Evolutionary conservation across 805 yeast species (phyloP), one percentile per base, ranked within the genome.

Genomic region (Saccharomycopsis microspora): DNA sequence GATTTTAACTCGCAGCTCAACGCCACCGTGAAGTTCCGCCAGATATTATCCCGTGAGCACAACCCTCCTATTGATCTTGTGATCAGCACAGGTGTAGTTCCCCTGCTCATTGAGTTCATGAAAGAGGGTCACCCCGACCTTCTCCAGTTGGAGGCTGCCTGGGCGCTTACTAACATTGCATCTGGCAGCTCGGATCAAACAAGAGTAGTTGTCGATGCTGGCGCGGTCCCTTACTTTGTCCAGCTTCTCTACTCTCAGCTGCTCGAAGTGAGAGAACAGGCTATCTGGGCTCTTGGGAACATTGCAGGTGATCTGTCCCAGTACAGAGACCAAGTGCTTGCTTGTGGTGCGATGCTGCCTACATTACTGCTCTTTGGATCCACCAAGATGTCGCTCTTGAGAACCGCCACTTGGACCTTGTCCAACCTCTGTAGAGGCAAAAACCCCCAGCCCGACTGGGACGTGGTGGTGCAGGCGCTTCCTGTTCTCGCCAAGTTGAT

Each of bases 101-200:
- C 97, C 50, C 80, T 81, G 46, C 76, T 93, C 63, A 96, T 93
- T 47, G 80, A 76, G 57, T 87, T 89, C 58, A 83, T 93, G 88
- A 69, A 71, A 51, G 72, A 75, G 50, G 71, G 76, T 46, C 88
- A 85, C 56, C 85, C 89, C 3, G 88, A 85, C 59, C 78, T 85
- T 73, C 74, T 93, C 58, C 97, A 90, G 68, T 77, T 93, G 58
- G 98, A 93, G 70, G 96, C 97, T 8, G 97, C 98, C 5, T 93
- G 98, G 98, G 97, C 97, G n/a, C 75, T 93, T 57, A 93, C 98
- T 44, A 93, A 93, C 64, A 90, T 93, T 64, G 97, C 97, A 28
- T 86, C 96, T 3, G 98, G 98, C 54, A 71, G 82, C 45, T 78
- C 95, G 39, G 83, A 78, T 43, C 97, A 93, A 67, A 93, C 98